Percentiles rank a stretch among this genome's conserved stretches.
These are phyloP conservation scores for Paraphoma sp. DNA, from an alignment of 2,329 filamentous ascomycete species.

Conservation along the genomic window DNA sequence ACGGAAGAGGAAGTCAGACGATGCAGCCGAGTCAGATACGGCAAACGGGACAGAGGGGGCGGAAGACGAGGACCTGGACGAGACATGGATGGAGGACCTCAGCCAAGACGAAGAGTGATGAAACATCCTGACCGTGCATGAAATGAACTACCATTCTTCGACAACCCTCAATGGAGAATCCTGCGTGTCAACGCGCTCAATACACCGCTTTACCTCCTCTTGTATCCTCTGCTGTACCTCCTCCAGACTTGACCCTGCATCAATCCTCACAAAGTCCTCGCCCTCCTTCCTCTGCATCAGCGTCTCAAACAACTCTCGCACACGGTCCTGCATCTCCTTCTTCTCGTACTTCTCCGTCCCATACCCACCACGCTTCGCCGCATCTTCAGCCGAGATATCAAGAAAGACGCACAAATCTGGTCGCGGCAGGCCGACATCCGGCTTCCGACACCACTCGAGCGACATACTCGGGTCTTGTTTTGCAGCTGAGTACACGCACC, in stretches of 20 bases:
- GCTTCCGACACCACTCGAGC: constrained; percentile 80
- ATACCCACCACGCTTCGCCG: constrained; percentile 80
- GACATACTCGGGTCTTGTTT: constrained; percentile 76
- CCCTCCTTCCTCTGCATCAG: constrained; percentile 57
- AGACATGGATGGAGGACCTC: constrained; percentile 42
- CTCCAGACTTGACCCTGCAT: constrained; percentile 61
- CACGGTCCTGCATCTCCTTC: constrained; percentile 79
- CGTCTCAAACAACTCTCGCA: constrained; percentile 73
- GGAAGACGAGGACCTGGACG: constrained; percentile 42
- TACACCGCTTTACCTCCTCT: constrained; percentile 27
- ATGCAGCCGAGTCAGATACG: constrained; percentile 19
- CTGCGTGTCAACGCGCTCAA: constrained; percentile 33
- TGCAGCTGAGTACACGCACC: constrained; percentile 90
- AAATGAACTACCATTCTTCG: constrained; percentile 31
- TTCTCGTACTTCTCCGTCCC: constrained; percentile 90
- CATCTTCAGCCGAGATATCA: constrained; percentile 76
- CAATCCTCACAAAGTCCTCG: constrained; percentile 60
- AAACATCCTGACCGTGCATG: not conserved
- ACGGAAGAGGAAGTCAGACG: constrained; percentile 43
- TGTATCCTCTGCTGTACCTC: constrained; percentile 54
- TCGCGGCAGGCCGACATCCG: constrained; percentile 84
- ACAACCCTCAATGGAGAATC: constrained; percentile 32
- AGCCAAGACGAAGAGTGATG: constrained; percentile 34
- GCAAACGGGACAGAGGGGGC: constrained; percentile 22
- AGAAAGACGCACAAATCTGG: constrained; percentile 90